phyloP scores from a whole-genome alignment of 371 early-diverging fungal genomes.

The Parasitella parasitica region DNA sequence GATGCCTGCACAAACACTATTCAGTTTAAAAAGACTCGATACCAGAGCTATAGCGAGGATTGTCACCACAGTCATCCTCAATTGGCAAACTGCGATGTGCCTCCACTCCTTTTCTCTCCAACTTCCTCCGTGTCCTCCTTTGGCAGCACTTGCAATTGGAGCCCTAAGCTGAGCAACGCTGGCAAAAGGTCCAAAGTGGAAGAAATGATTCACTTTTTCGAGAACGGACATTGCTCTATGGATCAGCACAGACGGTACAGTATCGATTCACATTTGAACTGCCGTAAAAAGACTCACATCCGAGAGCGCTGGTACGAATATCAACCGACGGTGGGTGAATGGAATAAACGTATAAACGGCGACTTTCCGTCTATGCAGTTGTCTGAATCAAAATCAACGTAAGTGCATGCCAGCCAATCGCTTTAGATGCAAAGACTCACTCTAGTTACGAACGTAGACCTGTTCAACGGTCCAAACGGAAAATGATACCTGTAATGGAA shows the following conservation, averaged over 20 bases:
- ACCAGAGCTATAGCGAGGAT: neutral
- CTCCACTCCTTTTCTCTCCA: neutral
- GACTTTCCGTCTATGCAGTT: neutral
- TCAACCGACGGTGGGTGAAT: conserved; percentile 20
- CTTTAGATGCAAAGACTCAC: too few species aligned
- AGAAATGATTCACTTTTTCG: conserved; percentile 16
- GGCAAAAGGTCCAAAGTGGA: conserved; percentile 3
- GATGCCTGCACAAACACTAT: neutral
- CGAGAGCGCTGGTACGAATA: conserved; percentile 14
- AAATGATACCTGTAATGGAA: conserved; percentile 1
- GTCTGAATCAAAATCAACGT: conserved; percentile 14
- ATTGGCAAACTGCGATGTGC: neutral
- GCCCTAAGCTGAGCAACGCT: neutral
- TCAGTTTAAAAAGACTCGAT: neutral
- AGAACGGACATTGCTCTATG: conserved; percentile 1
- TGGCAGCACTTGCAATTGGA: neutral
- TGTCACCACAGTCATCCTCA: neutral
- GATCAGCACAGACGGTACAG: neutral
- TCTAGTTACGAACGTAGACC: too few species aligned
- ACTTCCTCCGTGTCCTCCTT: conserved; percentile 5
- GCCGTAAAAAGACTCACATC: neutral
- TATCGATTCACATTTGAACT: neutral
- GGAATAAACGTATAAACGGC: conserved; percentile 15
- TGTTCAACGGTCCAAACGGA: neutral
- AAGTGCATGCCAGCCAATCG: neutral